Conservation (phyloP, 2,329 filamentous ascomycete genomes). For the Nemania sp. region DNA sequence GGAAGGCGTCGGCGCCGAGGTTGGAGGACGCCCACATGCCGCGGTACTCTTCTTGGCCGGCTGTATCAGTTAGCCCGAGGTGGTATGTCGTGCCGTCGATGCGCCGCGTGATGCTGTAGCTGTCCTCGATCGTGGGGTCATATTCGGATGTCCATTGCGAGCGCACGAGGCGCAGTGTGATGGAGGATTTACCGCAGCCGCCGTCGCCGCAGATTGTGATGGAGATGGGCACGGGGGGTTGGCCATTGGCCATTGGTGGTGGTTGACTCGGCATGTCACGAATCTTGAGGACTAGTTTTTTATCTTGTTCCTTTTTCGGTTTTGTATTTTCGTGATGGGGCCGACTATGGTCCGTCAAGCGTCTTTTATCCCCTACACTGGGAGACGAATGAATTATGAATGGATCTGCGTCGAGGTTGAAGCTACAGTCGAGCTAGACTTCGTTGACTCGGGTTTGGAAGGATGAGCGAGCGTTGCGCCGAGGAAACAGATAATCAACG, state of each 20-base stretch:
- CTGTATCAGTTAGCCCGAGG: slow-evolving; percentile 83
- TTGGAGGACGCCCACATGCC: slow-evolving; percentile 87
- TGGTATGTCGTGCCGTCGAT: slow-evolving; percentile 86
- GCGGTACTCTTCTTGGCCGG: slow-evolving; percentile 90
- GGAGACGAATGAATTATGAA: not conserved
- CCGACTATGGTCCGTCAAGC: not conserved
- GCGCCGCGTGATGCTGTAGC: slow-evolving; percentile 82
- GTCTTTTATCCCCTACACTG: not conserved
- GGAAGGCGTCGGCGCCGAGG: slow-evolving; percentile 82
- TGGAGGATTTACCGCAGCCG: slow-evolving; percentile 86
- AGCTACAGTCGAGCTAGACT: not conserved
- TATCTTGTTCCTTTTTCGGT: no score
- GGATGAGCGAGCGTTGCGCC: slow-evolving; percentile 3
- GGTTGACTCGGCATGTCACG: slow-evolving; percentile 28
- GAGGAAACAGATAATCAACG: not conserved
- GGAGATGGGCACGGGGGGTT: slow-evolving; percentile 68
- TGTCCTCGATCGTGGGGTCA: slow-evolving; percentile 85
- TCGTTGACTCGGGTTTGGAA: not conserved
- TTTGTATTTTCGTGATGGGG: not conserved
- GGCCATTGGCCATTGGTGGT: slow-evolving; percentile 38
- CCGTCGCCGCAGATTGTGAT: slow-evolving; percentile 91
- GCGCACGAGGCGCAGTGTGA: slow-evolving; percentile 83
- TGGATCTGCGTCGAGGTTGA: not conserved
- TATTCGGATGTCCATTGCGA: slow-evolving; percentile 88
- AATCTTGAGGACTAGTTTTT: not conserved